Percentiles rank a stretch among this genome's conserved stretches.
phyloP scores from a whole-genome alignment of 371 early-diverging fungal species.

The Apophysomyces sp. region DNA sequence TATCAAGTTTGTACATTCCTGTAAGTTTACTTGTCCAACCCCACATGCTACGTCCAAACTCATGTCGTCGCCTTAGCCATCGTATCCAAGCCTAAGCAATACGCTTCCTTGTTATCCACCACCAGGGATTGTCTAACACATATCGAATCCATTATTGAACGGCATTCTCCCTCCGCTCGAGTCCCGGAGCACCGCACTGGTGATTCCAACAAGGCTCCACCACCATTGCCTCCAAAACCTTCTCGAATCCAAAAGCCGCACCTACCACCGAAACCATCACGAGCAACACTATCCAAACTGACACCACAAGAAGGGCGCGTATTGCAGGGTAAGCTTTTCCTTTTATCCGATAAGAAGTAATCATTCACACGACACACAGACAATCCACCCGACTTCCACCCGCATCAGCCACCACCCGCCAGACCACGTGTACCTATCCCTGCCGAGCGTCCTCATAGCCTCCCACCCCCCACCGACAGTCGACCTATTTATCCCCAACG shows the following conservation, averaged over 20 bases:
- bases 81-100: slow-evolving; percentile 42
- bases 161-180: slow-evolving; percentile 18
- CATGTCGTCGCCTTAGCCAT: slow-evolving; percentile 30
- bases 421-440: slow-evolving; percentile 5
- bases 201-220: slow-evolving; percentile 16
- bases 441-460: slow-evolving; percentile 6
- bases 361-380: slow-evolving; percentile 4
- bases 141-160: slow-evolving; percentile 38
- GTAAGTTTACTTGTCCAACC: slow-evolving; percentile 26
- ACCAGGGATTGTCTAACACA: slow-evolving; percentile 39
- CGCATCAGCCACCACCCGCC: slow-evolving; percentile 5
- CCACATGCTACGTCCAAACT: no score
- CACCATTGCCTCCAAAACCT: slow-evolving; percentile 44
- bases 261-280: slow-evolving; percentile 39
- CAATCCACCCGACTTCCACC: slow-evolving; percentile 14
- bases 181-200: slow-evolving; percentile 12
- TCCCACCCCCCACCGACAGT: slow-evolving; percentile 4
- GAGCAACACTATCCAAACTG: slow-evolving; percentile 15
- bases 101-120: slow-evolving; percentile 27
- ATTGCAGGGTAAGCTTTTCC: slow-evolving; percentile 22
- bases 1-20: slow-evolving; percentile 48
- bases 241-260: slow-evolving; percentile 33
- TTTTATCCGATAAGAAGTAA: not conserved
- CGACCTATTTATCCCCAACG: not conserved
- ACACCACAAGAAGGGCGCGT: slow-evolving; percentile 16